A percentile compares a stretch with the other conserved stretches of the same genome.
These are phyloP conservation scores for Triticum timopheevii DNA, from an alignment of 176 grass and related monocot genomes.

Conservation along the genomic window DNA sequence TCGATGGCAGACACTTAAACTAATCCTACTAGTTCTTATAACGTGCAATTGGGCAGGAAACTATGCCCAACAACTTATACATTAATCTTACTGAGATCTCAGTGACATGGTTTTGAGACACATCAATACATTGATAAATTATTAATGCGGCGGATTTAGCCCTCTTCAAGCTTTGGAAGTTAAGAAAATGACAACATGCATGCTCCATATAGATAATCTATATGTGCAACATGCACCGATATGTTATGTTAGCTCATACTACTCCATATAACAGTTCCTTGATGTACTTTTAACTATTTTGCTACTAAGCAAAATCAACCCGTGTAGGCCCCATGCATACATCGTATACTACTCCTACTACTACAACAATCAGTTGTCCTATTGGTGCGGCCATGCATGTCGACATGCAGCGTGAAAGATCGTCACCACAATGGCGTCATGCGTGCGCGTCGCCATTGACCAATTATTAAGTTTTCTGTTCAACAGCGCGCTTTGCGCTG, in stretches of 20 bases:
- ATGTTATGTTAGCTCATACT: background rate
- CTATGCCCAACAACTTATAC: background rate
- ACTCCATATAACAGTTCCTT: background rate
- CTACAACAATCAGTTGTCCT: too few relatives aligned
- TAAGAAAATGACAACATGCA: background rate
- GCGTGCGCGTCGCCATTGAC: background rate
- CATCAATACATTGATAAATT: background rate
- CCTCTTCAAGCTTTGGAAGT: background rate
- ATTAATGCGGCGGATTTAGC: background rate
- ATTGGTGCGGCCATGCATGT: background rate
- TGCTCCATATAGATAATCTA: background rate
- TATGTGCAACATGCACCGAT: background rate
- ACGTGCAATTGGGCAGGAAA: conserved; percentile 2
- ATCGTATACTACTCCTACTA: too few relatives aligned
- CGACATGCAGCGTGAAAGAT: background rate
- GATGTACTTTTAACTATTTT: background rate
- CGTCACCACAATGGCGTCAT: conserved; percentile 24
- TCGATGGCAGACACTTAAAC: background rate
- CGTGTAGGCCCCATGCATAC: too few relatives aligned
- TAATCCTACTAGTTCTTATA: background rate
- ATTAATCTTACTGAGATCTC: background rate
- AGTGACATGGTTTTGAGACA: background rate
- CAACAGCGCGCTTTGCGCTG: background rate
- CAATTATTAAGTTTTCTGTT: background rate
- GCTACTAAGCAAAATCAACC: background rate